These are phyloP conservation scores for Fomitiporia mediterranea DNA, from an alignment of 1,284 basidiomycete species.

Conservation along the genomic window DNA sequence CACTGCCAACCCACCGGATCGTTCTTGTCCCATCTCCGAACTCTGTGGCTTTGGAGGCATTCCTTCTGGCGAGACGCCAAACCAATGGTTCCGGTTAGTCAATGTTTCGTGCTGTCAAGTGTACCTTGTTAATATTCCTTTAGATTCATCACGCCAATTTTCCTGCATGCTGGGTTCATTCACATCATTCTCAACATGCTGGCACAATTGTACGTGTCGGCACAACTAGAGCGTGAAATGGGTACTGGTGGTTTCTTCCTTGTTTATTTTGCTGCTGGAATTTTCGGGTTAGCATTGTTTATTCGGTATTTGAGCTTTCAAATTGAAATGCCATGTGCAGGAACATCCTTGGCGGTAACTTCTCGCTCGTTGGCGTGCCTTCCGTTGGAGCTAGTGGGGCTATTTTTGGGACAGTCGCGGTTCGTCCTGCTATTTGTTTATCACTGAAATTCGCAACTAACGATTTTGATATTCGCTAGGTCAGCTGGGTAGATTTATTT, in stretches of 20 bases:
- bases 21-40: slow-evolving; percentile 72
- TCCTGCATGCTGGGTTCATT: slow-evolving; percentile 89
- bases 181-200: slow-evolving; percentile 89
- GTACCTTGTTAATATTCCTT: slow-evolving; percentile 12
- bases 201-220: slow-evolving; percentile 76
- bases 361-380: slow-evolving; percentile 84
- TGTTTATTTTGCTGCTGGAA: slow-evolving; percentile 84
- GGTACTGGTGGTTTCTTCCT: slow-evolving; percentile 78
- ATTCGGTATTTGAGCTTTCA: slow-evolving; percentile 5
- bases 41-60: slow-evolving; percentile 91
- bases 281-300: slow-evolving; percentile 64
- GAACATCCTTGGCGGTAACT: slow-evolving; percentile 87
- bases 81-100: slow-evolving; percentile 81
- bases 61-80: slow-evolving; percentile 50
- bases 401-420: slow-evolving; percentile 88
- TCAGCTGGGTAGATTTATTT: slow-evolving; percentile 83
- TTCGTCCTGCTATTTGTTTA: slow-evolving; percentile 32
- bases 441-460: too few relatives aligned
- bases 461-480: too few relatives aligned
- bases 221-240: slow-evolving; percentile 85
- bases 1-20: slow-evolving; percentile 65
- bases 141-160: slow-evolving; percentile 83
- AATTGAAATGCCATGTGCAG: slow-evolving; percentile 33
- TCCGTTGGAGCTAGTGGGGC: slow-evolving; percentile 93
- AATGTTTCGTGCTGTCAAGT: slow-evolving; percentile 15